Evolutionary conservation across 345 rosid genomes (phyloP).

Genomic region (Linum trigynum): DNA sequence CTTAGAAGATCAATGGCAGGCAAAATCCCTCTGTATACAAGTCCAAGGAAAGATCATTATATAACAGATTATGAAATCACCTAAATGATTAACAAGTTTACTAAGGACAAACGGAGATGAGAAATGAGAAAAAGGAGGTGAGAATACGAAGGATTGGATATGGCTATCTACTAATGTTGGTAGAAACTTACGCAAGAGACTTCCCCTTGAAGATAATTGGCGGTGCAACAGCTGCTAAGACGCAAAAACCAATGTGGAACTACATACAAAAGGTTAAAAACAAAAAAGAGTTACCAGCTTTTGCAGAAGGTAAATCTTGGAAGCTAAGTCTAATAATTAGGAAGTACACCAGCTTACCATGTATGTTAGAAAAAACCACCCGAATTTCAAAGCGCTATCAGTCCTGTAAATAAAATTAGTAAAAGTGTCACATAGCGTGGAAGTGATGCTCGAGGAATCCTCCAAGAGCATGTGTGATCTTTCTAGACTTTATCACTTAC

Average conservation of each 20-base stretch:
- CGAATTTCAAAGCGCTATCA: constrained; percentile 93
- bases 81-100: neutral
- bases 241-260: constrained; percentile 77
- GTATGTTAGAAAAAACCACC: constrained; percentile 77
- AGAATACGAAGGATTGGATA: neutral
- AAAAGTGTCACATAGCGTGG: neutral
- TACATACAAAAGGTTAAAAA: constrained; percentile 29
- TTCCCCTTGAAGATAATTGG: constrained; percentile 90
- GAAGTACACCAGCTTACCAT: constrained; percentile 36
- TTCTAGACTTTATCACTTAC: too few species aligned
- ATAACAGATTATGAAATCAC: constrained; percentile 12
- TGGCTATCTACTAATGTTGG: neutral
- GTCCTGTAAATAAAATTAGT: constrained; percentile 53
- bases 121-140: neutral
- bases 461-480: neutral
- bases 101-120: constrained; percentile 2
- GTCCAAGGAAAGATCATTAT: constrained; percentile 8
- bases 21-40: constrained; percentile 71
- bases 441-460: neutral
- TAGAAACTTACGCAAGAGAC: constrained; percentile 69
- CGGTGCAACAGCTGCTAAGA: constrained; percentile 84
- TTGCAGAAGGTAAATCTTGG: constrained; percentile 7
- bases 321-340: constrained; percentile 3
- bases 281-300: constrained; percentile 10
- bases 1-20: constrained; percentile 66